A percentile compares a stretch with the other conserved stretches of the same genome.
phyloP scores from a whole-genome alignment of 2,329 filamentous ascomycete species.

The Herpotrichia juniperi region DNA sequence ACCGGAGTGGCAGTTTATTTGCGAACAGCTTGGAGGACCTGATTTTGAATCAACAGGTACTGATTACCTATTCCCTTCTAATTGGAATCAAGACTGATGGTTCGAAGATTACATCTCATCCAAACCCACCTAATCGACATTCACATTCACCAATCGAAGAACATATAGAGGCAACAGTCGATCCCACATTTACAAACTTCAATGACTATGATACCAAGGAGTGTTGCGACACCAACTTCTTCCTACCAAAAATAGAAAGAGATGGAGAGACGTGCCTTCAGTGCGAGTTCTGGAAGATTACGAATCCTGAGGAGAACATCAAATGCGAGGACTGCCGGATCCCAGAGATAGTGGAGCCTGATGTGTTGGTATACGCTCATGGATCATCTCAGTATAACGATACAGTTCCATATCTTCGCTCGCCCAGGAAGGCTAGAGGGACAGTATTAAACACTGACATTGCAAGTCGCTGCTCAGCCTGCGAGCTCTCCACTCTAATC shows the following conservation, averaged over 20 bases:
- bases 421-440: not conserved
- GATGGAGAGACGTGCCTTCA: constrained; percentile 19
- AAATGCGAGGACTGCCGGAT: constrained; percentile 29
- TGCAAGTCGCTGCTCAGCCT: constrained; percentile 26
- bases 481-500: constrained; percentile 26
- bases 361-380: not conserved
- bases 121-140: not conserved
- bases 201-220: constrained; percentile 28
- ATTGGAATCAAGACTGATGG: not conserved
- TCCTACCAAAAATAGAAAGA: constrained; percentile 12
- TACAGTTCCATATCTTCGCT: not conserved
- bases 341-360: constrained; percentile 7
- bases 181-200: constrained; percentile 25
- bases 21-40: not conserved
- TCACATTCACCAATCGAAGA: constrained; percentile 1
- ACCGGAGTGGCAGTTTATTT: constrained; percentile 20
- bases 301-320: constrained; percentile 24
- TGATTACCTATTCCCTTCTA: not conserved
- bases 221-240: constrained; percentile 11
- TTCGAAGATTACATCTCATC: not conserved
- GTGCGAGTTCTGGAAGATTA: constrained; percentile 31
- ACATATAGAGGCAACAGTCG: constrained; percentile 1
- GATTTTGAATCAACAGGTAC: not conserved
- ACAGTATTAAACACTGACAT: not conserved
- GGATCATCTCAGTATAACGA: not conserved